Evolutionary conservation across 1,139 yeast genomes (phyloP).

Genomic region (Pichia cactophila): DNA sequence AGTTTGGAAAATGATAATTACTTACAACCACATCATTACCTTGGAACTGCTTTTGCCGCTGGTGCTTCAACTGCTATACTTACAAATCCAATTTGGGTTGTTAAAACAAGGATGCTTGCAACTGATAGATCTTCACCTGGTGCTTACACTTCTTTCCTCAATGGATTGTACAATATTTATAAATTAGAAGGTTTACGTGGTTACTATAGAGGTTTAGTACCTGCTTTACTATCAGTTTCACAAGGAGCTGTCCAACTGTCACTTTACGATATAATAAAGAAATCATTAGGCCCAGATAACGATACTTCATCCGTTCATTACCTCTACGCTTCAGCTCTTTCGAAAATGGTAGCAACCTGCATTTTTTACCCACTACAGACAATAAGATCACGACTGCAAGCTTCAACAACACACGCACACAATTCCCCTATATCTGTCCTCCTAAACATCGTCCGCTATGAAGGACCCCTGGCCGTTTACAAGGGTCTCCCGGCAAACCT

Average conservation of each 20-base stretch:
- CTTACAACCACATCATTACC: constrained; percentile 33
- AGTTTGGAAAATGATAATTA: constrained; percentile 13
- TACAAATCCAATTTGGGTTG: constrained; percentile 91
- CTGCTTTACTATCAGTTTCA: constrained; percentile 74
- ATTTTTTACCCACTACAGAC: constrained; percentile 82
- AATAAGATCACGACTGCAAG: constrained; percentile 69
- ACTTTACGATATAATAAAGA: constrained; percentile 69
- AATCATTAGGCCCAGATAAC: constrained; percentile 14
- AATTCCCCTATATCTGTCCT: constrained; percentile 3
- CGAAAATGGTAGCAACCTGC: constrained; percentile 64
- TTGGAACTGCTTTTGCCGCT: constrained; percentile 53
- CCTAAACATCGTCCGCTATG: constrained; percentile 30
- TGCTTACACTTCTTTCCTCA: constrained; percentile 50
- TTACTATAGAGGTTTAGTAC: constrained; percentile 78
- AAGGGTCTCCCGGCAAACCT: constrained; percentile 70
- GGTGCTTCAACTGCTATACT: constrained; percentile 68
- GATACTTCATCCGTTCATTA: constrained; percentile 31
- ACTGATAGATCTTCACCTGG: constrained; percentile 37
- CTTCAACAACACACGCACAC: constrained; percentile 27
- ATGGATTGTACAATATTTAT: constrained; percentile 49
- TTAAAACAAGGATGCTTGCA: constrained; percentile 79
- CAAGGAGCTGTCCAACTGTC: constrained; percentile 89
- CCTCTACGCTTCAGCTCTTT: constrained; percentile 54
- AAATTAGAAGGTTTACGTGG: constrained; percentile 59
- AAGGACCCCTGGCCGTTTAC: constrained; percentile 61